phyloP scores from a whole-genome alignment of 2,329 filamentous ascomycete species.

The Huntiella abstrusa region DNA sequence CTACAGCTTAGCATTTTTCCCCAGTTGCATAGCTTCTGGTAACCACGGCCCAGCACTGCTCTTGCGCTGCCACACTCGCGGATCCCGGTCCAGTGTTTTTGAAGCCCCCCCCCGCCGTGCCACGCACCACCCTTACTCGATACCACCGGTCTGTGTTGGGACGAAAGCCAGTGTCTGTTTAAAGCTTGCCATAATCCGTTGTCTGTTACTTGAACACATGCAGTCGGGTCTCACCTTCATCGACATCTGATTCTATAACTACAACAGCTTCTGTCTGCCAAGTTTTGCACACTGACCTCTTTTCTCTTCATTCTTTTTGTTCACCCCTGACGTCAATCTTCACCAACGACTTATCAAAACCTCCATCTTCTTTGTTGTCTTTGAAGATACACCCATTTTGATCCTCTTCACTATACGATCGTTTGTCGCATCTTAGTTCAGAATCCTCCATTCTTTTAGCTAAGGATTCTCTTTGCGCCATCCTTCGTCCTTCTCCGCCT shows the following conservation, averaged over 20 bases:
- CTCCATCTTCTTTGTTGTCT: no score
- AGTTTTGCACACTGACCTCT: no score
- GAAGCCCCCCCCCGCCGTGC: background rate
- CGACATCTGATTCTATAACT: no score
- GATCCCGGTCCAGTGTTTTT: background rate
- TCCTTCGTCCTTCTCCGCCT: background rate
- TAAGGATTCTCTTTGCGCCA: background rate
- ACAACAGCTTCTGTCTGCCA: no score
- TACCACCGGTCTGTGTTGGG: background rate
- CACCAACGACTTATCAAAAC: no score
- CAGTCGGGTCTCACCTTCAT: no score
- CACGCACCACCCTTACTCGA: conserved; percentile 1
- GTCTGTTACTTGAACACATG: no score
- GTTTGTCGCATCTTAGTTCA: background rate
- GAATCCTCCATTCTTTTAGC: background rate
- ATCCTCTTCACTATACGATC: background rate
- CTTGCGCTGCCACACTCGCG: conserved; percentile 3
- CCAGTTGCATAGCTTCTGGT: background rate
- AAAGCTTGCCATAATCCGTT: no score
- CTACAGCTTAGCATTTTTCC: background rate
- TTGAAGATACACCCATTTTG: background rate
- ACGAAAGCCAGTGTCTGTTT: no score
- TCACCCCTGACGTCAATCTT: no score
- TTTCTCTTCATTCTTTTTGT: no score
- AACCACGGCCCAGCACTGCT: background rate